Evolutionary conservation across 164 flowering plant genomes (phyloP).

Genomic region (Tetrastigma voinierianum): DNA sequence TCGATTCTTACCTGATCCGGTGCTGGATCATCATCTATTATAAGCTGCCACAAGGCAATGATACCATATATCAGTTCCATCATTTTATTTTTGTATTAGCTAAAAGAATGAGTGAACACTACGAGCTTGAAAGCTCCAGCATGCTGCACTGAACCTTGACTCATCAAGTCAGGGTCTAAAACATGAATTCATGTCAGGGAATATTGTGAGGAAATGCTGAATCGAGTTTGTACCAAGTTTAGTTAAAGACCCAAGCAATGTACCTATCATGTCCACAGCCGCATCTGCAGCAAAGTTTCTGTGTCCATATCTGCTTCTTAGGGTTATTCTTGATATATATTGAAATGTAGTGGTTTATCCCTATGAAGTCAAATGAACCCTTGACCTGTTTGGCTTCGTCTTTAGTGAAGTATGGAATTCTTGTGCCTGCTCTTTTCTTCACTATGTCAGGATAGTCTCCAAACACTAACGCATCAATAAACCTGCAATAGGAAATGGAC

Average conservation of each 20-base stretch:
- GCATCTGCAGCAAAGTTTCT: constrained; percentile 40
- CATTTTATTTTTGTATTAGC: too few species aligned
- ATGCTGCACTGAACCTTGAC: too few species aligned
- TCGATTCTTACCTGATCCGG: too few species aligned
- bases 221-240: too few species aligned
- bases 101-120: too few species aligned
- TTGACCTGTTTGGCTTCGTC: constrained; percentile 40
- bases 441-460: constrained; percentile 35
- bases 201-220: too few species aligned
- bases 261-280: constrained; percentile 30
- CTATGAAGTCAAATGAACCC: constrained; percentile 59
- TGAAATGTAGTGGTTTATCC: constrained; percentile 48
- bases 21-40: too few species aligned
- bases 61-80: too few species aligned
- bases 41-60: too few species aligned
- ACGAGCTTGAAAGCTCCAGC: too few species aligned
- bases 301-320: constrained; percentile 19
- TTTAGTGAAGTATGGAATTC: constrained; percentile 47
- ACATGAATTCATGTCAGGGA: too few species aligned
- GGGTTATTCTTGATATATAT: constrained; percentile 29
- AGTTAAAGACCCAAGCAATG: constrained; percentile 5
- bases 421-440: constrained; percentile 43
- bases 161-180: too few species aligned
- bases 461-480: constrained; percentile 23
- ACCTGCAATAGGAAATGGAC: constrained; percentile 17